Base-by-base conservation (phyloP, 1,139 yeast genomes). In the Meyerozyma sp. region DNA sequence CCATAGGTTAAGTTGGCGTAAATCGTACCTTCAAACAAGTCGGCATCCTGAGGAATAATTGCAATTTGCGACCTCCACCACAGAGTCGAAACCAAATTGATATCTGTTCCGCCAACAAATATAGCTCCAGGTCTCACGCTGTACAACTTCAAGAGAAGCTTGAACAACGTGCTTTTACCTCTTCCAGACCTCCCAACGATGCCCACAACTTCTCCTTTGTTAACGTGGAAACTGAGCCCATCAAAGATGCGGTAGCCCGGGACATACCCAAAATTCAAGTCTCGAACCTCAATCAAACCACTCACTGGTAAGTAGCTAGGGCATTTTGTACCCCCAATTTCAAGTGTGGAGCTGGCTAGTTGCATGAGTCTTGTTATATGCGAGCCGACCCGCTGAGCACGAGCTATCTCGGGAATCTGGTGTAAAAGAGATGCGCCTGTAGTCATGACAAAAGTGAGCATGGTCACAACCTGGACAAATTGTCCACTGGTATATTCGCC, bases 161-260 rank as follows among this genome's bases (percentile, higher is more conserved):
- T 69, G 0, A 77, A 58, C 3, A 87, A 55, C 0, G 95, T 86
- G 0, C 93, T 82, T 61, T 88, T 88, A 0, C 96, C 96, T 20
- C 83, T 75, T 0, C 96, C 96, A 7, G 94, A 84, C 44, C 75
- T 79, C 1, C 95, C 96, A 10, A 82, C 77, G 4, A 88, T 61
- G 1, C 85, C 91, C 34, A 84, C 68, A 1, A 77, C 70, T 47
- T 79, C 76, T 29, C 78, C 75, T 13, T 64, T 59, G 1, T 55
- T 44, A 1, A 88, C 57, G 0, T 47, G 44, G 40, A 86, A 67
- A 10, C 60, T 58, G 2, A 81, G 49, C 18, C 68, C 56, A 2
- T 62, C 59, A 34, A 82, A 63, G 1, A 74, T 65, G 5, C 46
- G 46, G 13, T 48, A 48, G 21, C 56, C 57, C 5, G 56, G 45